Conservation (phyloP, 202 grass and related monocot species). For the Setaria viridis region DNA sequence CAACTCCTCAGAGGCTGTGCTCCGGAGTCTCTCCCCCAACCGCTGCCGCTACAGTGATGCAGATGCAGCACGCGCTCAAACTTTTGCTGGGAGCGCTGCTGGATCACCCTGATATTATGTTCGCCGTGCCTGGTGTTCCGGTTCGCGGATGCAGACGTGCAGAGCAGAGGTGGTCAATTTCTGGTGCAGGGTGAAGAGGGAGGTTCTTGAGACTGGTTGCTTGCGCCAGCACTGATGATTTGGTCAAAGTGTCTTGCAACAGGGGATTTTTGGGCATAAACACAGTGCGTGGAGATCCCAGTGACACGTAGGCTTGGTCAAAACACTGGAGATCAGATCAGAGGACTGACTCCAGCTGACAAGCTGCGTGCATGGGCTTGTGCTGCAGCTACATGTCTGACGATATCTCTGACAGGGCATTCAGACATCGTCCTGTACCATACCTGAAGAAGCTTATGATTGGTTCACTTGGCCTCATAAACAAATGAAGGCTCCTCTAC, state of each 20-base stretch:
- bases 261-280: conserved; percentile 16
- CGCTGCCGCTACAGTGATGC: conserved; percentile 22
- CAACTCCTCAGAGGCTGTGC: not conserved
- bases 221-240: not conserved
- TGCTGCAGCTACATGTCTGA: conserved; percentile 38
- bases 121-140: not conserved
- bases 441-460: conserved; percentile 33
- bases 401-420: conserved; percentile 33
- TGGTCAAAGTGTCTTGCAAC: not conserved
- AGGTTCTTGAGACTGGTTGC: not conserved
- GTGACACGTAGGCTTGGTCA: conserved; percentile 31
- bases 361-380: not conserved
- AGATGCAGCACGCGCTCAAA: not conserved
- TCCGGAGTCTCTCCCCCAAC: conserved; percentile 7
- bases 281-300: not conserved
- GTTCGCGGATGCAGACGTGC: not conserved
- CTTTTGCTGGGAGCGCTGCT: not conserved
- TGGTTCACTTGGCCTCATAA: conserved; percentile 6
- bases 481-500: conserved; percentile 17
- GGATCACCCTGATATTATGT: not conserved
- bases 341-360: conserved; percentile 15
- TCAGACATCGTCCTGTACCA: not conserved
- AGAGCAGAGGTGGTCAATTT: not conserved
- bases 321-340: not conserved
- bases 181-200: not conserved